phyloP scores from a whole-genome alignment of 768 basidiomycete genomes.

The Termitomyces sp. region DNA sequence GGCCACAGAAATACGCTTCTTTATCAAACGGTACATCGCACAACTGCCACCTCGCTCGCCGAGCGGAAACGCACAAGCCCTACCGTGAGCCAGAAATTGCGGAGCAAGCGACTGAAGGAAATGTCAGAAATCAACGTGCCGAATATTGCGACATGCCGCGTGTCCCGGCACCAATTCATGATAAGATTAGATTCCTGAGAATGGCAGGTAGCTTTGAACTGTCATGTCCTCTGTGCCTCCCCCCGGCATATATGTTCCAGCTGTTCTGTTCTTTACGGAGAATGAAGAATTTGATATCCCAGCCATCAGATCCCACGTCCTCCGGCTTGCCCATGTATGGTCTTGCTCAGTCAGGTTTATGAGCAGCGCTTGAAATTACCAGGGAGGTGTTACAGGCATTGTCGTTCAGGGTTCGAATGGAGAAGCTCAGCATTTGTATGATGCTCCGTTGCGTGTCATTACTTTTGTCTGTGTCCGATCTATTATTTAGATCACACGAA shows the following conservation, averaged over 20 bases:
- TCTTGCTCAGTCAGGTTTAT: constrained; percentile 8
- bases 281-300: constrained; percentile 67
- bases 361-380: constrained; percentile 15
- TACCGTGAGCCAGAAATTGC: not conserved
- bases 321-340: constrained; percentile 65
- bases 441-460: not conserved
- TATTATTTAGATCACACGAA: constrained; percentile 45
- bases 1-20: constrained; percentile 11
- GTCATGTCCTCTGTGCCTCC: constrained; percentile 42
- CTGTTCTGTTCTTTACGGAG: constrained; percentile 67
- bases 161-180: constrained; percentile 7
- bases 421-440: constrained; percentile 65
- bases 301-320: constrained; percentile 63
- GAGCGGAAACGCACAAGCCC: not conserved
- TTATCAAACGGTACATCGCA: constrained; percentile 15
- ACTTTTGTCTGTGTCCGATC: not conserved
- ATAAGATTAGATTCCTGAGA: constrained; percentile 17
- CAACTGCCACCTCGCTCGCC: not conserved
- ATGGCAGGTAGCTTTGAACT: not conserved
- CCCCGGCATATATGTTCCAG: constrained; percentile 71
- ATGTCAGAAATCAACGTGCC: constrained; percentile 5
- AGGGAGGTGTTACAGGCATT: constrained; percentile 73
- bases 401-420: constrained; percentile 73
- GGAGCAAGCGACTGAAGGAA: not conserved
- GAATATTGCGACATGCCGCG: constrained; percentile 8